Evolutionary conservation across 352 stramenopile genomes (phyloP), one percentile per base, ranked within the genome.

Genomic region (Pythium rhizo-oryzae): DNA sequence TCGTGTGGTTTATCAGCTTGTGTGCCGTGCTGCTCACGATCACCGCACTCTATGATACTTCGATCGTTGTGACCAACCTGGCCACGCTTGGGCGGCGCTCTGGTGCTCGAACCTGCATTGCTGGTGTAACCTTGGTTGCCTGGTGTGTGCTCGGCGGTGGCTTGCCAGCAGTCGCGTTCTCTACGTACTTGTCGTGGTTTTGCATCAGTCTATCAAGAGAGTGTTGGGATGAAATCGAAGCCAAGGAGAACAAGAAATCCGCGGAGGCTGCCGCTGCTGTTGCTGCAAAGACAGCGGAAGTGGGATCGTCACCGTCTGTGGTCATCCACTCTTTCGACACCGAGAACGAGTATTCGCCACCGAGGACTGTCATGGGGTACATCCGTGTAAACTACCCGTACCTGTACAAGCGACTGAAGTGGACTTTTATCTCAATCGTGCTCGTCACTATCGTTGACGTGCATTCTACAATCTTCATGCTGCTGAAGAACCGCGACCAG

Each of bases 391-490:
- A 75, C 53, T 91, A 84, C 28, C 74, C 75, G 35, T 80, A 82
- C 63, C 65, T 91, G 52, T 92, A 91, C 71, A 92, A 85, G 64
- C 74, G 85, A 21, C 76, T 90, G 8, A 92, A 89, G 61, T 93
- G 85, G 85, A 91, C 85, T 15, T 93, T 91, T 54, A 84, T 89
- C 25, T 72, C 74, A n/a, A 85, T 91, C 56, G 84, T 91, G 59
- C 51, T 93, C 9, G 70, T 91, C 9, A 90, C 85, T 6, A 77
- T 74, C 13, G 65, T 92, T n/a, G 85, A 93, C 54, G 59, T 91
- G 23, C 88, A 82, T 63, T 92, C 83, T 12, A 91, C 83, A 1
- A 61, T 85, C 43, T 72, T 90, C 16, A 63, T 72, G 23, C 55
- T 88, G 15, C 72, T 85, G n/a, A 81, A 82, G 28, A 63, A 87